Evolutionary conservation across 352 stramenopile genomes (phyloP), one percentile per base, ranked within the genome.

Genomic region (Thalassiosira livingstoniorum): DNA sequence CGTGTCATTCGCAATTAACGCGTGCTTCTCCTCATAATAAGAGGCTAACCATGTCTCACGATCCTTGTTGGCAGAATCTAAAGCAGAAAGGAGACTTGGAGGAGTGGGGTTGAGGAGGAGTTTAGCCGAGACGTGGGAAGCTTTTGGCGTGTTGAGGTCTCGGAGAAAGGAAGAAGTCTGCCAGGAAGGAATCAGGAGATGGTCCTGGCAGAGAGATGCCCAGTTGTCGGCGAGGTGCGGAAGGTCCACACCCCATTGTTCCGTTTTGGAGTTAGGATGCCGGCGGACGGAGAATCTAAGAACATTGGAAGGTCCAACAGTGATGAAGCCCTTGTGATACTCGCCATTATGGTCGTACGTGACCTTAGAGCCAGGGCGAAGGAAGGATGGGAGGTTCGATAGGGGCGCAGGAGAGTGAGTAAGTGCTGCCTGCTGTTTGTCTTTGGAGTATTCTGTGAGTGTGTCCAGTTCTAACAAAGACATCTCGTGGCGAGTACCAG

Each of bases 261-360:
- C n/a, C n/a, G n/a, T n/a, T n/a, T n/a, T n/a, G n/a, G n/a, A n/a
- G n/a, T n/a, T n/a, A n/a, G n/a, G n/a, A n/a, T n/a, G 39, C 7
- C 39, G 39, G 39, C 39, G 39, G 7, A 18, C 7, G 39, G 15
- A 47, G 39, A 47, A 47, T 15, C 39, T 7, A 18, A 15, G 7
- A 47, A 47, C 15, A 47, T 15, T 15, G 15, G 39, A 47, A 47
- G 39, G 15, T 47, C 15, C 7, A 7, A 47, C 15, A 18, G 15
- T 47, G 21, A 58, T 18, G 47, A 58, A 58, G 47, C 21, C 47
- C 25, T 58, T 58, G 47, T 23, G 47, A 58, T 25, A 58, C 4
- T 29, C 47, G 25, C 47, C 47, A 58, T 58, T 23, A 25, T 58
- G 7, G 11, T 18, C 47, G 21, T 27, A 27, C 7, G 47, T 58